Evolutionary conservation across 768 basidiomycete genomes (phyloP).

Genomic region (Suillus cothurnatus): DNA sequence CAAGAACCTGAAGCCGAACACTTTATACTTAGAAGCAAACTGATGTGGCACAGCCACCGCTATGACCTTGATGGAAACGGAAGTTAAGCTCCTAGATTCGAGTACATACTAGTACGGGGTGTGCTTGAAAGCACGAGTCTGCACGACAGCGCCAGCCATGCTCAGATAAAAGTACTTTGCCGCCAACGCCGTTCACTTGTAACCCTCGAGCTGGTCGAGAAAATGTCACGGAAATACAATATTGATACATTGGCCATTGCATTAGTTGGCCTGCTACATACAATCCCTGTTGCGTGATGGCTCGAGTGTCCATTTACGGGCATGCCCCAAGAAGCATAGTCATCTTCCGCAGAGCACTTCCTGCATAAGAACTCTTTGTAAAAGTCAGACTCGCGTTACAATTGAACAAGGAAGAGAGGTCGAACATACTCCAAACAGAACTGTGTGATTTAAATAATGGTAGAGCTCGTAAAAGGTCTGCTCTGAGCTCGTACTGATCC

Average conservation of each 20-base stretch:
- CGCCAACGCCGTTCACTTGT: background rate
- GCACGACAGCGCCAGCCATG: background rate
- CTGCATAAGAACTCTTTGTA: constrained; percentile 50
- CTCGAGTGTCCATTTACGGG: constrained; percentile 10
- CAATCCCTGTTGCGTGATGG: no score
- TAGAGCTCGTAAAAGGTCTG: constrained; percentile 77
- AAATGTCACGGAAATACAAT: background rate
- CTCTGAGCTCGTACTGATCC: constrained; percentile 63
- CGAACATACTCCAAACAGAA: constrained; percentile 70
- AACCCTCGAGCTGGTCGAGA: background rate
- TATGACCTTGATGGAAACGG: background rate
- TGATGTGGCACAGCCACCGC: constrained; percentile 1
- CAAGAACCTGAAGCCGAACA: background rate
- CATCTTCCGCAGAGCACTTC: constrained; percentile 53
- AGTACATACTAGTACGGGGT: background rate
- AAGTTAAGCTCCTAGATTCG: background rate
- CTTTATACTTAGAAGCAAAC: no score
- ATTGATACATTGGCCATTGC: background rate
- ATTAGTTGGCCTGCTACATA: background rate
- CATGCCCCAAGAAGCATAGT: constrained; percentile 41
- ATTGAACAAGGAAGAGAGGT: background rate
- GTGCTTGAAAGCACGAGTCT: background rate
- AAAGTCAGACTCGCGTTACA: background rate
- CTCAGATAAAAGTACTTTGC: background rate
- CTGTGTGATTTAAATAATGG: constrained; percentile 81